Evolutionary conservation across 179 eudicot species (phyloP).

Genomic region (Silene noctiflora): DNA sequence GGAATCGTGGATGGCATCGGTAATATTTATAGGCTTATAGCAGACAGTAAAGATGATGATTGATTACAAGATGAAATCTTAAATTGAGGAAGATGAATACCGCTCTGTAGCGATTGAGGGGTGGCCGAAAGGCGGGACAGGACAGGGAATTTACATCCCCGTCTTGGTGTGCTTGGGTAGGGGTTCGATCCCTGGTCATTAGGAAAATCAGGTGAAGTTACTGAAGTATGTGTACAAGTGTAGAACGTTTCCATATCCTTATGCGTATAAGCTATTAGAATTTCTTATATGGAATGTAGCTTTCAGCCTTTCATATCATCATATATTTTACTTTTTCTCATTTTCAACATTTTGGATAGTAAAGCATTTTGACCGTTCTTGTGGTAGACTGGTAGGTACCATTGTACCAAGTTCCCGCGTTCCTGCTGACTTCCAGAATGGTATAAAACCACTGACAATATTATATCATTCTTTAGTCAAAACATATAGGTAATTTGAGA

Average conservation of each 20-base stretch:
- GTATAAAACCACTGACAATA: slow-evolving; percentile 9
- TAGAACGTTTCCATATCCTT: neutral
- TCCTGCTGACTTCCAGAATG: neutral
- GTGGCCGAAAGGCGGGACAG: too few relatives aligned
- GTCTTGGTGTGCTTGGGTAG: too few relatives aligned
- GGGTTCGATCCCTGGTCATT: too few relatives aligned
- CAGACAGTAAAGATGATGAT: too few relatives aligned
- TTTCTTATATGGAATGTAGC: neutral
- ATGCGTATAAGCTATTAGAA: neutral
- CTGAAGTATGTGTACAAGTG: neutral
- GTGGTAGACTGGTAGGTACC: neutral
- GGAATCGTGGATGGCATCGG: too few relatives aligned
- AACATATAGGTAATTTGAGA: neutral
- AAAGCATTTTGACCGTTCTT: neutral
- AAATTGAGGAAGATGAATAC: too few relatives aligned
- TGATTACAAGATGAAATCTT: too few relatives aligned
- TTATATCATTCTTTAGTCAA: neutral
- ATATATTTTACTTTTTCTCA: neutral
- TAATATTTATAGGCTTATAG: too few relatives aligned
- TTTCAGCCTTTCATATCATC: too few relatives aligned
- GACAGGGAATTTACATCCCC: too few relatives aligned
- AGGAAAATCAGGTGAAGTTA: neutral
- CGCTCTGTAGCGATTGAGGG: too few relatives aligned
- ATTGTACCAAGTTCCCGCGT: neutral
- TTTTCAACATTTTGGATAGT: neutral